phyloP scores from a whole-genome alignment of 768 basidiomycete species.

The Tylopilus sp. region DNA sequence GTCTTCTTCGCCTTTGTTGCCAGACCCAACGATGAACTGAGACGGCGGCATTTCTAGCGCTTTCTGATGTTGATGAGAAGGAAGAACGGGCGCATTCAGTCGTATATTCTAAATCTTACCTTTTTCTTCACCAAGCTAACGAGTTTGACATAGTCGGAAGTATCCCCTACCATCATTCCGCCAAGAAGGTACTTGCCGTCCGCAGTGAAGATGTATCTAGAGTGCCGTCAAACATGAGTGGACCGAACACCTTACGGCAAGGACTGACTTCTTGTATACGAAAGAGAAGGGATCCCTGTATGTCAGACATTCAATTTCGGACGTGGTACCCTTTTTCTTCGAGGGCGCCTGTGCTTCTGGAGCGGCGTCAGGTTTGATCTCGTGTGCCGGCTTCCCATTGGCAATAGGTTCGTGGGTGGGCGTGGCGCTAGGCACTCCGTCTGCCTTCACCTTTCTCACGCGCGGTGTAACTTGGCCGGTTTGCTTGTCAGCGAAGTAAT shows the following conservation, averaged over 20 bases:
- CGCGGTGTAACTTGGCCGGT: slow-evolving; percentile 8
- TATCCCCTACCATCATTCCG: slow-evolving; percentile 80
- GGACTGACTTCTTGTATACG: slow-evolving; percentile 60
- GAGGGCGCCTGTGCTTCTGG: not conserved
- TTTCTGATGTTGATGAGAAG: slow-evolving; percentile 41
- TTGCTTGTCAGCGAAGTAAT: slow-evolving; percentile 62
- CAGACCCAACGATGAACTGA: slow-evolving; percentile 60
- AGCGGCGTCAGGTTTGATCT: slow-evolving; percentile 23
- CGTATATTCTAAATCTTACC: slow-evolving; percentile 26
- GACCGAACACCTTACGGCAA: not conserved
- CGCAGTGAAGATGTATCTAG: slow-evolving; percentile 60
- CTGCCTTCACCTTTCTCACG: not conserved
- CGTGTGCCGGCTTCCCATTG: not conserved
- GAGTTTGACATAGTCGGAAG: slow-evolving; percentile 63
- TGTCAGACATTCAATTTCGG: slow-evolving; percentile 42
- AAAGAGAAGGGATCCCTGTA: slow-evolving; percentile 72
- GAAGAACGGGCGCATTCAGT: not conserved
- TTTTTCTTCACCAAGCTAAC: slow-evolving; percentile 70
- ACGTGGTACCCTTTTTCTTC: not conserved
- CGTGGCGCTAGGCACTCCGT: not conserved
- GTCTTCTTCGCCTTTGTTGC: slow-evolving; percentile 48
- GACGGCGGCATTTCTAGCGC: slow-evolving; percentile 59
- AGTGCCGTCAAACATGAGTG: not conserved
- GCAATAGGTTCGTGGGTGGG: not conserved
- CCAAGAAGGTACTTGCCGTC: slow-evolving; percentile 72